Base-by-base conservation (phyloP, 2,329 filamentous ascomycete genomes). In the Fusarium sacchari region DNA sequence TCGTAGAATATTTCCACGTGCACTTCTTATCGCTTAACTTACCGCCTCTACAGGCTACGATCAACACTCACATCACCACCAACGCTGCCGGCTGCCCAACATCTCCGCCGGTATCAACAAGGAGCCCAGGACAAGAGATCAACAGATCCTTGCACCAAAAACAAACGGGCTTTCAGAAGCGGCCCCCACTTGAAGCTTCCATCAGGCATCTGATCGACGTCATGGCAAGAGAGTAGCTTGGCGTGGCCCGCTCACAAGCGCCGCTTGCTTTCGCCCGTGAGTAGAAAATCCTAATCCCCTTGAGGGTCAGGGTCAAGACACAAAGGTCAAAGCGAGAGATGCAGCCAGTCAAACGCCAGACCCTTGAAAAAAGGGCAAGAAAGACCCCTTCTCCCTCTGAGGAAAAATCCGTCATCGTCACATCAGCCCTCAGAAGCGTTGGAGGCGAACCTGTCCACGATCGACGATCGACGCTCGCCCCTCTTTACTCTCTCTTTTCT, bases 191-290 rank as follows among this genome's bases (percentile, higher is more conserved):
- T 71, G 34, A 43, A 71, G 30, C 71, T 61, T 67, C 44, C 37
- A 46, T 59, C 57, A 60, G 46, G 61, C 72, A 67, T 73, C 75
- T 59, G 64, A 73, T 73, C 75, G 66, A 77, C 75, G 75, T 77
- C 75, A 76, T 76, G 62, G 75, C 66, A 60, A 61, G 40, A 47
- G 64, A 32, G 24, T 64, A 39, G 58, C 46, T 37, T 52, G 49
- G 49, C 67, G 36, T 50, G 71, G 56, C 71, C 65, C 64, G 61
- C 71, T 64, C 60, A 60, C 69, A 75, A 63, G 69, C 65, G 65
- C 61, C 53, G 40, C 56, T 67, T 49, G 39, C 46, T 40, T 60
- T 69, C 36, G 34, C 40, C 10, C 22, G n/a, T 56, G 56, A 40
- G 34, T 55, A 17, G 67, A 60, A 56, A 70, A 61, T 61, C 66